Evolutionary conservation across 2,329 filamentous ascomycete species (phyloP), one percentile per base, ranked within the genome.

Genomic region (Colletotrichum paranaense): DNA sequence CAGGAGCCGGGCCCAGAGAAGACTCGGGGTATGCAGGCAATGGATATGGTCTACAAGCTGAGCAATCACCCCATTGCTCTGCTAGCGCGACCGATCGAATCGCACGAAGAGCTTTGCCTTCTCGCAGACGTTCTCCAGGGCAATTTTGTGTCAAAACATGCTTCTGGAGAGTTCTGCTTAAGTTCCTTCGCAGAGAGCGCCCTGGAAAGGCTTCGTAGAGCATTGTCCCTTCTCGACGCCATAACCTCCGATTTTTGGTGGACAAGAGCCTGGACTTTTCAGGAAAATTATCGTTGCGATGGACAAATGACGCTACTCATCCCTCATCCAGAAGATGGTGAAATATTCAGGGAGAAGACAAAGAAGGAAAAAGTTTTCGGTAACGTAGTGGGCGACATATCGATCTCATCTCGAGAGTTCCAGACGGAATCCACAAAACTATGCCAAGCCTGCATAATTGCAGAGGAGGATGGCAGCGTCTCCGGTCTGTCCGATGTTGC

Each of bases 1-100:
- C 52, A 66, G 14, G 52, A 66, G 30, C 32, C 32, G 9, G 52
- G 52, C 1, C 32, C 42, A 9, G 30, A 42, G 8, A 55, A 57
- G 53, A 55, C 28, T 22, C 63, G 19, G 3, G 63, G n/a, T 4
- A 26, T 67, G 14, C 38, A 67, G 53, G 64, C 53, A 6, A 67
- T 67, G 64, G 64, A 67, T n/a, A 11, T 67, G 24, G 64, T 67
- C 7, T 67, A 59, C 55, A 28, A 24, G 5, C 55, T 49, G 16
- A 67, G 55, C 19, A 19, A 32, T 22, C 64, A 67, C 26, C 64
- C 35, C 4, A 32, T 67, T 30, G 55, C 55, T 14, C 26, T 67
- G 3, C 55, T 67, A 3, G 64, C 35, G 3, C 35, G 64, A 5
- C 64, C 64, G 14, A 49, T 67, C 14, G 22, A 19, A 8, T 58